These are phyloP conservation scores for Poteriospumella lacustris DNA, from an alignment of 108 stramenopile genomes.

Conservation along the genomic window DNA sequence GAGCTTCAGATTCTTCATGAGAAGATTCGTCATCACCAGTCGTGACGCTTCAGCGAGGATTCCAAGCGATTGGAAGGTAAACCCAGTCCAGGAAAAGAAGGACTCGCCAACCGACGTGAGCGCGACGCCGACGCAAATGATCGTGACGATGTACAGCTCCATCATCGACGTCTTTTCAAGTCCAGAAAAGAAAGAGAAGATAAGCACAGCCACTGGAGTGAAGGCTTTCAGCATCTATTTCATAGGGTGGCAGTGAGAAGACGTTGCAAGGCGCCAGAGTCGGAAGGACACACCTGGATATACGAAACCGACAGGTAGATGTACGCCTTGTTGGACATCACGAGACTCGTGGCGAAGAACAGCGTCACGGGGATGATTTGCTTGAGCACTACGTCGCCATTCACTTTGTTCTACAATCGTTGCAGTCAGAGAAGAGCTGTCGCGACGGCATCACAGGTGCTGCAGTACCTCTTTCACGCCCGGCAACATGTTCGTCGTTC, in stretches of 20 bases:
- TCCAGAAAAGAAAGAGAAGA: slow-evolving; percentile 5
- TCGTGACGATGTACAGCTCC: slow-evolving; percentile 19
- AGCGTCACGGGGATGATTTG: slow-evolving; percentile 22
- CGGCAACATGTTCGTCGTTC: slow-evolving; percentile 23
- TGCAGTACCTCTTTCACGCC: slow-evolving; percentile 11
- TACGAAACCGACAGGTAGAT: slow-evolving; percentile 30
- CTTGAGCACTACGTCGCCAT: background rate
- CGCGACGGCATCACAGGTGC: no score
- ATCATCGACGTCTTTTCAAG: slow-evolving; percentile 17
- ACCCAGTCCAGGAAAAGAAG: slow-evolving; percentile 14
- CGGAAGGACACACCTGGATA: slow-evolving; percentile 2
- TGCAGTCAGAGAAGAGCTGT: no score
- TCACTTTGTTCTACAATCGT: slow-evolving; percentile 19
- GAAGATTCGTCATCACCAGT: slow-evolving; percentile 19
- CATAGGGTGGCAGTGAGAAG: background rate
- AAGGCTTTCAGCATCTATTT: slow-evolving; percentile 28
- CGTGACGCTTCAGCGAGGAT: slow-evolving; percentile 18
- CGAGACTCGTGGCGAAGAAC: slow-evolving; percentile 12
- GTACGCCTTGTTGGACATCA: slow-evolving; percentile 21
- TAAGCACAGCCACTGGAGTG: slow-evolving; percentile 25
- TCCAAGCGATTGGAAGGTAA: slow-evolving; percentile 19
- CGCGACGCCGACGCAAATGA: slow-evolving; percentile 26
- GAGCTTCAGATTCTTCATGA: slow-evolving; percentile 25
- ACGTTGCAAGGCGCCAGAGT: background rate
- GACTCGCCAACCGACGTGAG: slow-evolving; percentile 21